Evolutionary conservation across 768 basidiomycete genomes (phyloP), one percentile per base, ranked within the genome.

Genomic region (Tulasnella sp.): DNA sequence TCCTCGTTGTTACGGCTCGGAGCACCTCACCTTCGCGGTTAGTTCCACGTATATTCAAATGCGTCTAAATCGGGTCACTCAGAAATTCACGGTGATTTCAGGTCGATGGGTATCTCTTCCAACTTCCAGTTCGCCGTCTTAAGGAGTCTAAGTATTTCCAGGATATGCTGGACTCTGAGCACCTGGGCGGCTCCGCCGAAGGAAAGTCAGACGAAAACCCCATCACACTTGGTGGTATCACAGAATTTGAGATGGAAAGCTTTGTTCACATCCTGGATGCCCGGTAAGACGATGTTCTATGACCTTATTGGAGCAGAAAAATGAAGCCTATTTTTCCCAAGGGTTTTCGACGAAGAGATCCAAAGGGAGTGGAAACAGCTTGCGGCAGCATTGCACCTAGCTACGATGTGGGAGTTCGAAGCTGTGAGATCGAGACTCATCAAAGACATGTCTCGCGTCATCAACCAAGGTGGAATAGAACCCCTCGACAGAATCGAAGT

Each of bases 331-430:
- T 39, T 75, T n/a, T 10, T 0, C 46, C 19, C 1, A 31, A 36
- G 44, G 31, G 27, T 12, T 14, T 34, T 38, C 24, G 31, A 12
- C 1, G 34, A n/a, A 4, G 16, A 39, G n/a, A 9, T 10, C 10
- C 2, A 27, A 27, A 21, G 21, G 9, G 31, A 44, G 10, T 34
- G 27, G 44, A 76, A 36, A 31, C 52, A 36, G 14, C 16, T 74
- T 34, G 68, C 58, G 2, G 77, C 77, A 14, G 48, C 48, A n/a
- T 38, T 78, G 5, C 58, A 78, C n/a, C 77, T 78, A 6, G 68
- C 77, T 1, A 78, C 77, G 0, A 78, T 78, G 77, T 78, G 77
- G 77, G 31, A 72, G 24, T 78, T 71, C 68, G 71, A 78, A 78
- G 74, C 24, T 5, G 14, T 46, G 0, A 39, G 40, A 46, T 10